A percentile compares a stretch with the other conserved stretches of the same genome.
These are phyloP conservation scores for Monilinia laxa DNA, from an alignment of 2,329 filamentous ascomycete species.

Conservation along the genomic window DNA sequence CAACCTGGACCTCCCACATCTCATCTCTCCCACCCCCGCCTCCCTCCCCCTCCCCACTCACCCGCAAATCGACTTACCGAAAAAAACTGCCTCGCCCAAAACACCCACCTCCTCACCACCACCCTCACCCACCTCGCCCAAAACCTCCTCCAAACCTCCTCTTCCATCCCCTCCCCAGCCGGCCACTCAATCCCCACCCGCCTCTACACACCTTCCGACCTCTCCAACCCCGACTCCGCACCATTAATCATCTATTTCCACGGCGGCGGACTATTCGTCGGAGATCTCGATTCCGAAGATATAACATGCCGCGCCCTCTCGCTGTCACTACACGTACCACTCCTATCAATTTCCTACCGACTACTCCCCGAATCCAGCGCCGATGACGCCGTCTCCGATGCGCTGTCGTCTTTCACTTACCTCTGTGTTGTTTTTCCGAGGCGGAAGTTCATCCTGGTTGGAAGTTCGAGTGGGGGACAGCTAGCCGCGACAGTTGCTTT, in stretches of 20 bases:
- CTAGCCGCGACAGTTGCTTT: constrained; percentile 47
- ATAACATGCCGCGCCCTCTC: constrained; percentile 48
- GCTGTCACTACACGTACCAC: constrained; percentile 37
- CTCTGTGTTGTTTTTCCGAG: constrained; percentile 26
- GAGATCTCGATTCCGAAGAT: constrained; percentile 52
- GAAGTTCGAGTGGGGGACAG: constrained; percentile 51
- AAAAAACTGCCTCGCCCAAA: constrained; percentile 44
- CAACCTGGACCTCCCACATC: constrained; percentile 18
- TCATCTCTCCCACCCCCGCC: neutral
- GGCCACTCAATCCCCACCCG: constrained; percentile 12
- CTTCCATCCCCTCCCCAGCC: neutral
- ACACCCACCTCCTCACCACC: constrained; percentile 42
- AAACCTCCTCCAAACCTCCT: constrained; percentile 35
- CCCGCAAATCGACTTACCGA: constrained; percentile 42
- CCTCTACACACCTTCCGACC: constrained; percentile 7
- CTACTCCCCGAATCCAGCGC: constrained; percentile 46
- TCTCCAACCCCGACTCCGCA: too few species aligned
- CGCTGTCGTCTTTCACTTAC: constrained; percentile 42
- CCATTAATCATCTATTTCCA: constrained; percentile 48
- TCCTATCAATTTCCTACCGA: constrained; percentile 51
- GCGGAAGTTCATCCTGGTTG: constrained; percentile 41
- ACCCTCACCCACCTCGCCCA: constrained; percentile 44
- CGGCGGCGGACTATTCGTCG: constrained; percentile 49
- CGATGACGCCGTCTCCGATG: constrained; percentile 46
- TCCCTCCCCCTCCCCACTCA: neutral